phyloP scores from a whole-genome alignment of 306 rosid species.

The Cicer bijugum region DNA sequence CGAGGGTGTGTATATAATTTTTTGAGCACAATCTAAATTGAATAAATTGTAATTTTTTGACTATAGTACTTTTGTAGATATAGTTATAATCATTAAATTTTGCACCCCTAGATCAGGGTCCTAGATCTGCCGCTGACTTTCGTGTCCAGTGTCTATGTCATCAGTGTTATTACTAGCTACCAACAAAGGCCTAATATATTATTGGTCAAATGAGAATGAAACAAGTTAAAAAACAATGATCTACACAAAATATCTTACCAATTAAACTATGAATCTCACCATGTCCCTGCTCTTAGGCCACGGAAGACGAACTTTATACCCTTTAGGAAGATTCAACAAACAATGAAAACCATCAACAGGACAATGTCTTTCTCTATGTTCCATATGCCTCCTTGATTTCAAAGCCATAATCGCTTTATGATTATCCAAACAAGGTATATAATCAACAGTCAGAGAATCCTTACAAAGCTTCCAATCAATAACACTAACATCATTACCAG shows the following conservation, averaged over 20 bases:
- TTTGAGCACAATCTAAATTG: too few relatives aligned
- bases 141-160: too few relatives aligned
- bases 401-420: slow-evolving; percentile 69
- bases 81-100: too few relatives aligned
- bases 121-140: too few relatives aligned
- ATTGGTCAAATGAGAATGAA: slow-evolving; percentile 11
- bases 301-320: slow-evolving; percentile 68
- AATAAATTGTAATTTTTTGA: too few relatives aligned
- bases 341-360: slow-evolving; percentile 60
- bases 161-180: background rate
- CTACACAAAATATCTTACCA: slow-evolving; percentile 55
- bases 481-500: background rate
- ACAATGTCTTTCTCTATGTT: slow-evolving; percentile 93
- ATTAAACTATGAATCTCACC: slow-evolving; percentile 82
- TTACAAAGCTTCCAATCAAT: slow-evolving; percentile 70
- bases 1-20: too few relatives aligned
- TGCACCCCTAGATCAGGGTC: too few relatives aligned
- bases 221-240: slow-evolving; percentile 25
- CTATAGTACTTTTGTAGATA: too few relatives aligned
- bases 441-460: slow-evolving; percentile 56
- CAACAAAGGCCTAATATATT: background rate
- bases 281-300: slow-evolving; percentile 99
- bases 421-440: slow-evolving; percentile 90
- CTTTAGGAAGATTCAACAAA: slow-evolving; percentile 72
- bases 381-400: slow-evolving; percentile 80